A percentile compares a stretch with the other conserved stretches of the same genome.
Evolutionary conservation across 2,329 filamentous ascomycete genomes (phyloP).

Genomic region (Scleromitrula shiraiana): DNA sequence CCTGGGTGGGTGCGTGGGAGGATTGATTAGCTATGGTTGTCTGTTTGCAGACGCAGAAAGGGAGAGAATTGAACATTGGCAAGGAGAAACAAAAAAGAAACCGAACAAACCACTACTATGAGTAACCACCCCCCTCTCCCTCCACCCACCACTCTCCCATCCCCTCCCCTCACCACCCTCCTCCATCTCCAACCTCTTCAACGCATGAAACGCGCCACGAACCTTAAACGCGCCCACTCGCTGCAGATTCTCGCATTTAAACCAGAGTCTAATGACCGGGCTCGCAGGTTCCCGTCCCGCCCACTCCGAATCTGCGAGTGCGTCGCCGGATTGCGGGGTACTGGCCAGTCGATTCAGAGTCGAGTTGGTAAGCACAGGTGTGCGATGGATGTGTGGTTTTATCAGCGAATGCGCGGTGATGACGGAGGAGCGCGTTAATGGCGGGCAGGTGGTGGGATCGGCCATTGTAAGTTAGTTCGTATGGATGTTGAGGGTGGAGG

Average conservation of each 20-base stretch:
- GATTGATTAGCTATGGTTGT: neutral
- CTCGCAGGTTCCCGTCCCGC: conserved; percentile 48
- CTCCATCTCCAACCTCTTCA: conserved; percentile 59
- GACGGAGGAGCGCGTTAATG: conserved; percentile 67
- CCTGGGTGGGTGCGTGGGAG: conserved; percentile 41
- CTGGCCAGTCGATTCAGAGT: conserved; percentile 71
- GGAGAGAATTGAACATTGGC: neutral
- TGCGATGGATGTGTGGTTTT: conserved; percentile 67
- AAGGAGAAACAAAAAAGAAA: neutral
- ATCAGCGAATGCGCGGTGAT: conserved; percentile 65
- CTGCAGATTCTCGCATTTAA: conserved; percentile 95
- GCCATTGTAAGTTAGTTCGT: conserved; percentile 36
- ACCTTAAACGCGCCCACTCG: conserved; percentile 89
- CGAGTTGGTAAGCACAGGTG: conserved; percentile 71
- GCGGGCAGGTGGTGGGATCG: conserved; percentile 45
- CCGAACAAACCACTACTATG: conserved; percentile 67
- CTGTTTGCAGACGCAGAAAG: neutral
- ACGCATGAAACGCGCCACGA: conserved; percentile 80
- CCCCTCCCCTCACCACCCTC: conserved; percentile 54
- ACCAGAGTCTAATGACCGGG: conserved; percentile 68
- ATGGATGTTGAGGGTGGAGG: neutral
- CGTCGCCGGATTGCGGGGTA: conserved; percentile 49
- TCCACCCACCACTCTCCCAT: conserved; percentile 51
- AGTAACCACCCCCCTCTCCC: conserved; percentile 68
- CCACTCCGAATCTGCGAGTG: conserved; percentile 49